A percentile compares a stretch with the other conserved stretches of the same genome.
Evolutionary conservation across 805 yeast species (phyloP).

Genomic region (Teunomyces stri): DNA sequence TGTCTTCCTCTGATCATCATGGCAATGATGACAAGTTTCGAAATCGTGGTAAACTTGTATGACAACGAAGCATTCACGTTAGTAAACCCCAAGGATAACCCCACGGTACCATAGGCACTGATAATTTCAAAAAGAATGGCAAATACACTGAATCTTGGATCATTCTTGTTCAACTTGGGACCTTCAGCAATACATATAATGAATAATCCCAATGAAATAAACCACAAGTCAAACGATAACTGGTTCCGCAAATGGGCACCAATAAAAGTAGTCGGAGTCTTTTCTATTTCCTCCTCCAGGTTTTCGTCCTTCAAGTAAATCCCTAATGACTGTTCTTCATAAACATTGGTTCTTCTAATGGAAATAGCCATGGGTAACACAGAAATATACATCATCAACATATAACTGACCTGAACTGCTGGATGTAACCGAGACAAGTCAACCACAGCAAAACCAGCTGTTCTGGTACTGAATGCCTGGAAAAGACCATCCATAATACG

Average conservation of each 20-base stretch:
- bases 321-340: conserved; percentile 97
- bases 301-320: conserved; percentile 53
- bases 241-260: conserved; percentile 90
- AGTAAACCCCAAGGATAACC: conserved; percentile 84
- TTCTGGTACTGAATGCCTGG: conserved; percentile 90
- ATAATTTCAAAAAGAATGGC: conserved; percentile 80
- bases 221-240: conserved; percentile 94
- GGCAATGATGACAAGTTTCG: conserved; percentile 82
- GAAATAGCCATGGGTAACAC: conserved; percentile 95
- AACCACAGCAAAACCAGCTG: conserved; percentile 85
- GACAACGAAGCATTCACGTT: conserved; percentile 64
- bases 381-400: conserved; percentile 98
- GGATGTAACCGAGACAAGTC: conserved; percentile 74
- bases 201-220: conserved; percentile 79
- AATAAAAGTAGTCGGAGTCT: conserved; percentile 58
- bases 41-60: conserved; percentile 65
- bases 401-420: conserved; percentile 87
- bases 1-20: conserved; percentile 95
- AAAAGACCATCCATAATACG: conserved; percentile 79
- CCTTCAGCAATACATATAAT: conserved; percentile 87
- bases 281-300: conserved; percentile 31
- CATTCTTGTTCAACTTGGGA: conserved; percentile 45
- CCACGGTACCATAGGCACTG: conserved; percentile 96
- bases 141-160: conserved; percentile 61
- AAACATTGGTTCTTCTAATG: conserved; percentile 93